Conservation (phyloP, 306 rosid genomes). For the apple (Malus domestica) region ASM211411v1 NC_041791.1:603501-604000, state of each 20-base stretch:
- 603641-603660: constrained; percentile 78
- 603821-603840: constrained; percentile 94
- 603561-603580: constrained; percentile 87
- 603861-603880: constrained; percentile 80
- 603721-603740: constrained; percentile 89
- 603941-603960: constrained; percentile 76
- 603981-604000: constrained; percentile 97
- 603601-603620: constrained; percentile 91
- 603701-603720: constrained; percentile 81
- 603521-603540: constrained; percentile 89
- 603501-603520: constrained; percentile 89
- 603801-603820: constrained; percentile 94
- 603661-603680: constrained; percentile 93
- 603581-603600: constrained; percentile 71
- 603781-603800: constrained; percentile 87
- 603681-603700: constrained; percentile 81
- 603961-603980: constrained; percentile 95
- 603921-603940: constrained; percentile 86
- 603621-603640: constrained; percentile 91
- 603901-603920: constrained; percentile 68
- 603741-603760: constrained; percentile 90
- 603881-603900: constrained; percentile 96
- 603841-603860: constrained; percentile 54
- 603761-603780: constrained; percentile 94
- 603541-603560: constrained; percentile 87